Evolutionary conservation across 2,329 filamentous ascomycete species (phyloP).

Genomic region (Aureobasidium vineae): DNA sequence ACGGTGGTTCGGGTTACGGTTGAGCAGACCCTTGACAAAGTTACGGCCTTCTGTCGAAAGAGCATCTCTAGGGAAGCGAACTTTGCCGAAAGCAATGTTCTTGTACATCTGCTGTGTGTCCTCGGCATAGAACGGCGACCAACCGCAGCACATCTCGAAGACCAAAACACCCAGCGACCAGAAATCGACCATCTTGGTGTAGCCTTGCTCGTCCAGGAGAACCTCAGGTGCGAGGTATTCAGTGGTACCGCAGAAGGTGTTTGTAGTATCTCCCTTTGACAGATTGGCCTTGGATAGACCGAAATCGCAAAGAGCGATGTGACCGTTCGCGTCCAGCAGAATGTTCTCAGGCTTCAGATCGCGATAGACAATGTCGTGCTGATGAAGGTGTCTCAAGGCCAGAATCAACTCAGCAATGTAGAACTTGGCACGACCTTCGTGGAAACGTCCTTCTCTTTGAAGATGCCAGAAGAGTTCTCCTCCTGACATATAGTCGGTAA

Average conservation of each 20-base stretch:
- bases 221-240: slow-evolving; percentile 97
- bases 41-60: slow-evolving; percentile 92
- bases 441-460: slow-evolving; percentile 94
- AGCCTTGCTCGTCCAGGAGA: slow-evolving; percentile 90
- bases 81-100: slow-evolving; percentile 99
- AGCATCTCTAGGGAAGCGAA: slow-evolving; percentile 92
- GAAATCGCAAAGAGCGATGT: slow-evolving; percentile 97
- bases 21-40: slow-evolving; percentile 96
- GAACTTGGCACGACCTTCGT: slow-evolving; percentile 93
- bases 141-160: slow-evolving; percentile 99
- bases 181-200: slow-evolving; percentile 99
- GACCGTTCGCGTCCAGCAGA: slow-evolving; percentile 90
- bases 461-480: slow-evolving; percentile 98
- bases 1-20: slow-evolving; percentile 94
- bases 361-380: slow-evolving; percentile 96
- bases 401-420: slow-evolving; percentile 98
- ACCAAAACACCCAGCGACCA: slow-evolving; percentile 97
- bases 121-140: slow-evolving; percentile 98
- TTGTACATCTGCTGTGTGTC: slow-evolving; percentile 99
- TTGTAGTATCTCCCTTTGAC: slow-evolving; percentile 95
- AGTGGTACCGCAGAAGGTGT: slow-evolving; percentile 97
- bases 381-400: slow-evolving; percentile 89
- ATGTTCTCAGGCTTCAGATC: slow-evolving; percentile 99
- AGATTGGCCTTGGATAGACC: slow-evolving; percentile 96
- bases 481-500: slow-evolving; percentile 99